Conservation (phyloP, 345 rosid species). For the Salix viminalis region DNA sequence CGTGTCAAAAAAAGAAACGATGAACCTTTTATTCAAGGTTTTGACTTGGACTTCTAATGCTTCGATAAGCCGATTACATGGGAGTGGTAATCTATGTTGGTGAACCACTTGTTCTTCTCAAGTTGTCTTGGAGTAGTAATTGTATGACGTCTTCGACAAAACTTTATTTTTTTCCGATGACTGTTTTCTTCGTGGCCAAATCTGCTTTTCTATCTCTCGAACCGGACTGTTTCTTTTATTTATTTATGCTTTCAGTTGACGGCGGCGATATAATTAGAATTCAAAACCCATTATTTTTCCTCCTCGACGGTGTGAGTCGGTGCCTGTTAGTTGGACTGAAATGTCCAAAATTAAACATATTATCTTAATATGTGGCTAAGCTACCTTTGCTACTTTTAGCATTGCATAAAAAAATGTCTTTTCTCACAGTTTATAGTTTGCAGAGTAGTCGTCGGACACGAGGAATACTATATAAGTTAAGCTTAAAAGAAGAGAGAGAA, state of each 20-base stretch:
- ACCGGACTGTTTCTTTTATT: too few relatives aligned
- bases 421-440: too few relatives aligned
- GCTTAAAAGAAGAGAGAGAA: too few relatives aligned
- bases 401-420: neutral
- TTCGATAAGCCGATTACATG: neutral
- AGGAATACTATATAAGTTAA: too few relatives aligned
- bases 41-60: neutral
- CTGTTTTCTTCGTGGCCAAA: neutral
- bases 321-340: too few relatives aligned
- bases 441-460: too few relatives aligned
- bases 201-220: neutral
- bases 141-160: neutral
- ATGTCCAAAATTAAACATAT: too few relatives aligned
- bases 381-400: neutral
- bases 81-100: constrained; percentile 10
- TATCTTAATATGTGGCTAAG: neutral
- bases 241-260: too few relatives aligned
- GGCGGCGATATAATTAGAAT: too few relatives aligned
- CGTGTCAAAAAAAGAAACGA: neutral
- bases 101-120: constrained; percentile 20
- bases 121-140: neutral
- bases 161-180: neutral
- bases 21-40: neutral
- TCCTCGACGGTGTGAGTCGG: neutral
- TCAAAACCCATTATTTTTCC: neutral